Base-by-base conservation (phyloP, 441 rosid genomes). In the Francoa sonchifolia region DNA sequence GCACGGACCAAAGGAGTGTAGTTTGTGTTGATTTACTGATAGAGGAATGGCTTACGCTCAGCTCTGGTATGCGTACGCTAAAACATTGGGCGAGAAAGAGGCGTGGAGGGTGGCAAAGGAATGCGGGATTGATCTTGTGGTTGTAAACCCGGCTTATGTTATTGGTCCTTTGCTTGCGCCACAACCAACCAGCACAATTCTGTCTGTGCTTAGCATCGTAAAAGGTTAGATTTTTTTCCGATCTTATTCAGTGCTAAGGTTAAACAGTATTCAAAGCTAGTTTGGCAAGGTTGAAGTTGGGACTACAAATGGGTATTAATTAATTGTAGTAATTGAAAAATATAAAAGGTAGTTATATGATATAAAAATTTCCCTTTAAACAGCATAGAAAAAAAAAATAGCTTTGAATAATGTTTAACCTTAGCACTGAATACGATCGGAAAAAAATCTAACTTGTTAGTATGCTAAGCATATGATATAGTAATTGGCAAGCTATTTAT, bases 51-150 rank as follows among this genome's bases (percentile, higher is more conserved):
- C 12, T 14, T 31, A n/a, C 8, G 0, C 46, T 59, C 65, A 84
- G 94, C 74, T 71, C 0, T 78, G 84, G 80, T 88, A 88, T 45
- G 77, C 70, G 0, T 73, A 76, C 46, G 79, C 77, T 31, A 81
- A 81, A 73, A 79, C 83, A 0, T 1, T 56, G 8, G 79, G 58
- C 0, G 94, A 88, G 69, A 58, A 69, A 55, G 92, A 88, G 56
- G 95, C 90, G 11, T 88, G 95, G 90, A 66, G 39, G 48, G 48
- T 69, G 4, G 77, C 90, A 1, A 44, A 62, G 2, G 87, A 88
- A 31, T 61, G 31, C 32, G 79, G 75, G 5, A 63, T 84, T 32
- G 73, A 81, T 59, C 46, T 81, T 15, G 88, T 81, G 22, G 83
- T 75, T 1, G 76, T 81, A 6, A 77, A 81, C 45, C 97, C 94